Evolutionary conservation across 2,329 filamentous ascomycete species (phyloP), one percentile per base, ranked within the genome.

Genomic region (Emydomyces testavorans): DNA sequence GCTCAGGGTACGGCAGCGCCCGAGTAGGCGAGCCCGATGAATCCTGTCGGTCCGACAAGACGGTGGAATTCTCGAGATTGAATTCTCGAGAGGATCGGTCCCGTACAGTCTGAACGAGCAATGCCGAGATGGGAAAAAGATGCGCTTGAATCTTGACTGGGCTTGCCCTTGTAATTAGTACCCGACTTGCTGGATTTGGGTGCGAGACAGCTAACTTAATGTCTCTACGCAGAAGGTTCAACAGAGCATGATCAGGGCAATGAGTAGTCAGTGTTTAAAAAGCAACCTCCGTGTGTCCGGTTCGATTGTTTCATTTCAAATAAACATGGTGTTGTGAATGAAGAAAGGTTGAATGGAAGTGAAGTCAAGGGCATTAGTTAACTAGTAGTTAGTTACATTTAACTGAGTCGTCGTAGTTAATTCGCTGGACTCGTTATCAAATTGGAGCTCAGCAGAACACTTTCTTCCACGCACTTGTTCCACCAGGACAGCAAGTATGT

Each of bases 1-100:
- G 46, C 55, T 59, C 56, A 54, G 58, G 53, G 53, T 53, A 60
- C 59, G 65, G 63, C 63, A 63, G 63, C 68, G 67, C 69, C 68
- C 64, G 68, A 63, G 52, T 63, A 65, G 65, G 67, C 63, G 63
- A 60, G 56, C 62, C 60, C 56, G 56, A 53, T 49, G 46, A 53
- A 52, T 56, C 46, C 51, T 50, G 52, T 59, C 52, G 49, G 53
- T 52, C 51, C 60, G 60, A 65, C 65, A 66, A 65, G 54, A 57
- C 62, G 61, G 28, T 32, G 3, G 7, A 40, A 6, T 38, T 16
- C 1, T 24, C 18, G 28, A 40, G 26, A 26, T 31, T 13, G 45
- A 47, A 34, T 10, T 24, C 4, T 24, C 20, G 16, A 7, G 5
- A 32, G 13, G 26, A 40, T 32, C 16, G 45, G 36, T 10, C 18